Conservation (phyloP, 805 yeast species). For the Naumovozyma castellii region DNA sequence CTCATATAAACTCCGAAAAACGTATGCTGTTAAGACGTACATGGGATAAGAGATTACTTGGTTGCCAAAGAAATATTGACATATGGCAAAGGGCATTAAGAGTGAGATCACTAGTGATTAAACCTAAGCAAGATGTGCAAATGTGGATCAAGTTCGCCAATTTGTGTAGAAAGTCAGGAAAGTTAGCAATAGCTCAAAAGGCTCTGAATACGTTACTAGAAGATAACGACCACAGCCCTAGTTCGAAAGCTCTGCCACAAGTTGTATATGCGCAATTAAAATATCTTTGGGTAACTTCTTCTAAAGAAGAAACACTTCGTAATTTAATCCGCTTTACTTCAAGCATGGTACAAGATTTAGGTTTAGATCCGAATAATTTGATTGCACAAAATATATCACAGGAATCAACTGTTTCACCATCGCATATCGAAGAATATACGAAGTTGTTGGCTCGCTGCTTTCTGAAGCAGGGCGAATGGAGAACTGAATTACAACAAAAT, state of each 20-base stretch:
- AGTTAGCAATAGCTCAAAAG: constrained; percentile 83
- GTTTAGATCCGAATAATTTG: constrained; percentile 74
- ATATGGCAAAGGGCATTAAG: constrained; percentile 93
- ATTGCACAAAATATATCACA: constrained; percentile 80
- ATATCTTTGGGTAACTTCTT: constrained; percentile 93
- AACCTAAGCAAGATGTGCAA: constrained; percentile 92
- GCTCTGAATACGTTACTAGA: constrained; percentile 71
- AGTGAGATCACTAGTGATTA: constrained; percentile 85
- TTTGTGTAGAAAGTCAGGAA: constrained; percentile 82
- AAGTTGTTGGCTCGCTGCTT: constrained; percentile 83
- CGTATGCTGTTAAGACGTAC: constrained; percentile 71
- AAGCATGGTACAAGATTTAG: constrained; percentile 77
- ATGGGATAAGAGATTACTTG: constrained; percentile 83
- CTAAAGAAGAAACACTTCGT: constrained; percentile 70
- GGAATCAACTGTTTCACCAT: constrained; percentile 34
- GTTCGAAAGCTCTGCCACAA: constrained; percentile 83
- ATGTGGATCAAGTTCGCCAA: constrained; percentile 98
- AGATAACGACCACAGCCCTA: constrained; percentile 43
- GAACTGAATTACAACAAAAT: constrained; percentile 60
- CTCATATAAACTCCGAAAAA: constrained; percentile 73
- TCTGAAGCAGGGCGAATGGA: constrained; percentile 97
- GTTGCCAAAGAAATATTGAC: constrained; percentile 92
- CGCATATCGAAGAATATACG: constrained; percentile 74
- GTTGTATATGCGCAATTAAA: constrained; percentile 93
- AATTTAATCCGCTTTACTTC: constrained; percentile 85